Percentiles rank a stretch among this genome's conserved stretches.
phyloP scores from a whole-genome alignment of 805 yeast species.

The Candida namnaoensis region DNA sequence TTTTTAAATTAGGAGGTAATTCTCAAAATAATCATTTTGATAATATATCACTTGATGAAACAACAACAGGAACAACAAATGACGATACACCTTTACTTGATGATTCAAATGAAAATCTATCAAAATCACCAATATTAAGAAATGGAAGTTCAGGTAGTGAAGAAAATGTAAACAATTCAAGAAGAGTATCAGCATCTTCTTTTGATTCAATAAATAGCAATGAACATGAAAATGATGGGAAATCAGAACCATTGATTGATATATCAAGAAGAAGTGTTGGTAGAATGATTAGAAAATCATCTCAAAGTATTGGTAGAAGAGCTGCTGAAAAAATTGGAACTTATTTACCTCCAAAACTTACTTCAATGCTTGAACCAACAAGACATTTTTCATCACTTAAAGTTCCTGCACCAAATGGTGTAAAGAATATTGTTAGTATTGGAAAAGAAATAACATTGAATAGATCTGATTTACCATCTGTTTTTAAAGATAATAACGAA shows the following conservation, averaged over 20 bases:
- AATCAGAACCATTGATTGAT: constrained; percentile 58
- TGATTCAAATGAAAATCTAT: constrained; percentile 1
- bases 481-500: constrained; percentile 6
- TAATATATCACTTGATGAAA: not conserved
- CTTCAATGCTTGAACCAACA: constrained; percentile 80
- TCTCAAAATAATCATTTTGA: constrained; percentile 8
- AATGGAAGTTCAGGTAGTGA: constrained; percentile 16
- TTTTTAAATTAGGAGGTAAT: constrained; percentile 57
- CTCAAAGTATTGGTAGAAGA: constrained; percentile 66
- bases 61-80: not conserved
- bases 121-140: constrained; percentile 6
- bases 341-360: constrained; percentile 71
- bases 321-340: constrained; percentile 88
- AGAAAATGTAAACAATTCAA: constrained; percentile 1
- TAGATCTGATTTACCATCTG: constrained; percentile 14
- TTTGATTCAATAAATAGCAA: constrained; percentile 15
- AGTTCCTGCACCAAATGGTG: constrained; percentile 44
- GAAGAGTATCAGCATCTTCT: constrained; percentile 16
- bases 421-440: constrained; percentile 41
- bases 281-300: constrained; percentile 65
- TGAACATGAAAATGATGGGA: constrained; percentile 9
- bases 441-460: constrained; percentile 20
- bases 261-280: constrained; percentile 66
- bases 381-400: constrained; percentile 89
- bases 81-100: constrained; percentile 3